Base-by-base conservation (phyloP, 306 rosid species). In the Sophora flavescens region DNA sequence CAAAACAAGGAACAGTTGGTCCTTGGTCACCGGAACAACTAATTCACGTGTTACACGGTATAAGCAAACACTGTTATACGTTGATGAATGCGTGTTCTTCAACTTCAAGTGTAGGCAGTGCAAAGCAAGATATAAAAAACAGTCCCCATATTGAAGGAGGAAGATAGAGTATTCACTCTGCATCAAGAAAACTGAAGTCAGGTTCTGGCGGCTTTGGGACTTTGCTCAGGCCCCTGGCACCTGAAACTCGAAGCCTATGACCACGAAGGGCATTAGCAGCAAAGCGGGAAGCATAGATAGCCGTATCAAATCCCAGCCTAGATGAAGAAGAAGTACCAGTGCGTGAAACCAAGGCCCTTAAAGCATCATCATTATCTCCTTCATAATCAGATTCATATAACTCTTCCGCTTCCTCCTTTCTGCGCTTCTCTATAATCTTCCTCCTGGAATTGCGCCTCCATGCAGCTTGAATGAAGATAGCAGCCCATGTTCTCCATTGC, bases 401-500 rank as follows among this genome's bases (percentile, higher is more conserved):
- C 2, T 75, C 86, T 61, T 78, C 76, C 3, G 51, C 51, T 63
- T 77, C 89, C 45, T 85, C 97, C 68, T 78, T 87, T 17, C 88
- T 80, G 15, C 80, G 78, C 2, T 62, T 78, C 69, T 87, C 90
- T 0, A 78, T 79, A 11, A 53, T 8, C 63, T 74, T 89, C 66
- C 97, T 78, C 83, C 86, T 81, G 10, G 73, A 4, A 78, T 92
- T 80, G 3, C 89, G 83, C 26, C 97, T 81, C 97, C 97, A 94
- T 0, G 96, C 91, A 4, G 97, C 86, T 78, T 94, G 97, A 42
- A 94, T 91, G 69, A 90, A 94, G 81, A 84, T 80, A 6, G 98
- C 84, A 17, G 95, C 97, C 98, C 97, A 94, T 0, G 98, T 91
- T 75, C 98, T 76, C 98, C 98, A 94, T 15, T 92, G 98, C 87